Evolutionary conservation across 2,329 filamentous ascomycete species (phyloP).

Genomic region (Ophiosphaerella narmari): DNA sequence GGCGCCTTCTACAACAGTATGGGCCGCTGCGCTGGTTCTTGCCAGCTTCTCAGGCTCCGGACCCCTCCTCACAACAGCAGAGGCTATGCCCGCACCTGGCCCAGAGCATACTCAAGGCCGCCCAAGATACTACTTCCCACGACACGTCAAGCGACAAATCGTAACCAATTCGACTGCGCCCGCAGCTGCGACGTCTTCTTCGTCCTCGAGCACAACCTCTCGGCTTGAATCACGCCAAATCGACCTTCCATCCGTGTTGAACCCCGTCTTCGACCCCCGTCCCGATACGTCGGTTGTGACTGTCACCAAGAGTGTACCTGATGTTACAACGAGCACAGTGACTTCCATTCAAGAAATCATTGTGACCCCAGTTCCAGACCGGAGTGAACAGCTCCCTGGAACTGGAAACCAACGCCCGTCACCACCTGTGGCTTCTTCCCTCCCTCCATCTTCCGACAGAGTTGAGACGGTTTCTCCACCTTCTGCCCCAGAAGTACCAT

Average conservation of each 20-base stretch:
- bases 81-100: conserved; percentile 53
- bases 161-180: conserved; percentile 41
- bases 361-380: conserved; percentile 22
- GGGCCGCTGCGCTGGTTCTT: conserved; percentile 52
- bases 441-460: conserved; percentile 1
- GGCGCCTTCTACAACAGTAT: conserved; percentile 52
- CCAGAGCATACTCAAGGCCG: conserved; percentile 39
- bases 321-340: conserved; percentile 13
- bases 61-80: conserved; percentile 51
- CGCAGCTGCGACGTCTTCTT: conserved; percentile 27
- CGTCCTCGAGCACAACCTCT: conserved; percentile 25
- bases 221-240: conserved; percentile 26
- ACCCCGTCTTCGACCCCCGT: conserved; percentile 26
- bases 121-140: conserved; percentile 55
- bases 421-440: conserved; percentile 5
- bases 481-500: too few relatives aligned
- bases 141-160: conserved; percentile 52
- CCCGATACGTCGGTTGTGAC: conserved; percentile 16
- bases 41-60: conserved; percentile 52
- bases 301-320: conserved; percentile 14
- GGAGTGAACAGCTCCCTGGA: conserved; percentile 3
- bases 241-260: conserved; percentile 34
- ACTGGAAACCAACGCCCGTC: conserved; percentile 9
- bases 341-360: conserved; percentile 14
- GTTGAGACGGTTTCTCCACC: background rate